Base-by-base conservation (phyloP, 495 filamentous ascomycete species). In the Annulohypoxylon bovei region DNA sequence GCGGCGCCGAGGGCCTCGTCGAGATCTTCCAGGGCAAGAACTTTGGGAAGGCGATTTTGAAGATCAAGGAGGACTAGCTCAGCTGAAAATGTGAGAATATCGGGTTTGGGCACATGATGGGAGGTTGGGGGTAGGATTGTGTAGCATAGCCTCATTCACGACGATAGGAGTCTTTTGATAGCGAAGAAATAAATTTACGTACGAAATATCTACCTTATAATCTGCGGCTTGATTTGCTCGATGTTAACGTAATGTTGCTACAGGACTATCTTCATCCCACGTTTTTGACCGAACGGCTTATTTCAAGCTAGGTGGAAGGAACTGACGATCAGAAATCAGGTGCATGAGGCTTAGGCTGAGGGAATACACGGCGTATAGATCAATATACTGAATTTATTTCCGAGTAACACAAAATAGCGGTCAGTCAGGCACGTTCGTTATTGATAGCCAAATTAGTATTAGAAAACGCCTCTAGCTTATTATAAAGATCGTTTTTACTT, bases 31-130 rank as follows among this genome's bases (percentile, higher is more conserved):
- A 90, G 77, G 94, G 94, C 25, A 89, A 93, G 82, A 97, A 97
- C 81, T 91, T 93, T 81, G 95, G 94, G 65, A 98, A 97, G 84
- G 92, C 93, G 30, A 86, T 95, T n/a, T 71, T 97, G 67, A 90
- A 93, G 82, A 89, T 95, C 71, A 81, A 81, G 65, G 68, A 77
- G 60, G 25, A 32, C 6, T 67, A 40, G 23, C 1, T 27, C n/a
- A n/a, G n/a, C n/a, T n/a, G 23, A 30, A 11, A 8, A 52, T 28
- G 47, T 52, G 3, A 28, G 23, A 12, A n/a, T 9, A 28, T 25
- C 4, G 3, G 27, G 8, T 52, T 27, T 32, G 12, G 6, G 4
- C 14, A 18, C 12, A 52, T n/a, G 27, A 18, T 12, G 44, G 44
- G 20, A 49, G 8, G 11, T 49, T 14, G 8, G 22, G 20, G 8